Base-by-base conservation (phyloP, 2,329 filamentous ascomycete species). In the Penicillium fuscoglaucum region DNA sequence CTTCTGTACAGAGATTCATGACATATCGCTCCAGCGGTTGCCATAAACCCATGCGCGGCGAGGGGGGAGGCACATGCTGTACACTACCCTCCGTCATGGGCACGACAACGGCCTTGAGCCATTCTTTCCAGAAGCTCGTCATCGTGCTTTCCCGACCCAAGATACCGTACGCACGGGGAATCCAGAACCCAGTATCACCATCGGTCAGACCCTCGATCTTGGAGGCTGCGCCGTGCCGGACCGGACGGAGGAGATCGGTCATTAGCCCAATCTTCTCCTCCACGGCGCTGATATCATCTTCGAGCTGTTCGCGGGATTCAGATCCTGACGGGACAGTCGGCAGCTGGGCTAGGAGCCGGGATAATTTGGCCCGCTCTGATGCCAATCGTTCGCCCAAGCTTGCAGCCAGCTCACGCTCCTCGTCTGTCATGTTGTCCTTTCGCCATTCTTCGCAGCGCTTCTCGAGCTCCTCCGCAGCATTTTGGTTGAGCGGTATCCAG, bases 181-280 rank as follows among this genome's bases (percentile, higher is more conserved):
- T 92, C 95, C 95, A 99, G 60, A 98, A 87, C 2, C 93, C 95
- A 53, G 91, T 97, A 72, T 98, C 95, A 44, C 93, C 93, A 64
- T 96, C 91, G 0, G 93, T 98, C 61, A 99, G 81, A 21, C 95
- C 95, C 72, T 99, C 95, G 61, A 99, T 99, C 78, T 96, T 98
- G 51, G 93, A 93, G 31, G 95, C 93, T 45, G 95, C 95, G 37
- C 91, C 95, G 74, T 98, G 95, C 66, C 95, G 85, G 66, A 99
- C 86, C 17, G 95, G 95, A 59, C 93, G 86, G 64, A 99, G 79
- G 77, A 99, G 89, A 76, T 99, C 95, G 1, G 93, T 92, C 95
- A 99, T 99, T 55, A 99, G 81, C 33, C 87, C 86, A 68, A 99
- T 99, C 78, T 97, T 98, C 78, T 99, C 95, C 76, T 99, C 95